Evolutionary conservation across 148 eudicot species (phyloP).

Genomic region (Chenopodium berlandieri): DNA sequence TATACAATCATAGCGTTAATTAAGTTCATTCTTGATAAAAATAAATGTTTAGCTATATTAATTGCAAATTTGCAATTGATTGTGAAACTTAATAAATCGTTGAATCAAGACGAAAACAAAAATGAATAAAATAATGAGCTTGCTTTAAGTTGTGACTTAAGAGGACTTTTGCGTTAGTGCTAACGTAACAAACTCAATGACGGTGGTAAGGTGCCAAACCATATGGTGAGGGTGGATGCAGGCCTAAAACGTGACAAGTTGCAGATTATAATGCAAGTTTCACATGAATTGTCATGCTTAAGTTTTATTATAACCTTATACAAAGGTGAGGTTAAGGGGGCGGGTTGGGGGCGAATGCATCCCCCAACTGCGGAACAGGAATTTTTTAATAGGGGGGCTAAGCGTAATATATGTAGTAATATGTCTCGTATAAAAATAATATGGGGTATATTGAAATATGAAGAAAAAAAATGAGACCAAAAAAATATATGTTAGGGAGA

Average conservation of each 20-base stretch:
- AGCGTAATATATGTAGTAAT: too few relatives aligned
- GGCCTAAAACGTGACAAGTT: conserved; percentile 25
- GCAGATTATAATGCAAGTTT: conserved; percentile 11
- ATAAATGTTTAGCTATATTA: neutral
- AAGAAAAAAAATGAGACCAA: too few relatives aligned
- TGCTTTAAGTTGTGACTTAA: neutral
- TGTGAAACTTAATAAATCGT: too few relatives aligned
- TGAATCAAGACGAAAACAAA: neutral
- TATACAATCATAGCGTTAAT: too few relatives aligned
- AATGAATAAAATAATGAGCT: neutral
- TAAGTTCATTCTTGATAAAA: too few relatives aligned
- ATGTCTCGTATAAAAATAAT: too few relatives aligned
- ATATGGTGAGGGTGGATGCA: neutral
- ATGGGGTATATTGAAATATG: too few relatives aligned
- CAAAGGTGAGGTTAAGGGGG: too few relatives aligned
- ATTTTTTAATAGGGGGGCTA: too few relatives aligned
- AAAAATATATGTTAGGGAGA: too few relatives aligned
- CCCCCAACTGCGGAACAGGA: too few relatives aligned
- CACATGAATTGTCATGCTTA: conserved; percentile 22
- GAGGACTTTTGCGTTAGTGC: neutral
- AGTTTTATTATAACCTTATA: neutral
- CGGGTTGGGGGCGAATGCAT: too few relatives aligned
- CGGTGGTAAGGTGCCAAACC: conserved; percentile 24
- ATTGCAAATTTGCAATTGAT: neutral
- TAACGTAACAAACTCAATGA: neutral